A percentile compares a stretch with the other conserved stretches of the same genome.
Conservation (phyloP, 2,329 filamentous ascomycete genomes). For the Fusarium sp. region DNA sequence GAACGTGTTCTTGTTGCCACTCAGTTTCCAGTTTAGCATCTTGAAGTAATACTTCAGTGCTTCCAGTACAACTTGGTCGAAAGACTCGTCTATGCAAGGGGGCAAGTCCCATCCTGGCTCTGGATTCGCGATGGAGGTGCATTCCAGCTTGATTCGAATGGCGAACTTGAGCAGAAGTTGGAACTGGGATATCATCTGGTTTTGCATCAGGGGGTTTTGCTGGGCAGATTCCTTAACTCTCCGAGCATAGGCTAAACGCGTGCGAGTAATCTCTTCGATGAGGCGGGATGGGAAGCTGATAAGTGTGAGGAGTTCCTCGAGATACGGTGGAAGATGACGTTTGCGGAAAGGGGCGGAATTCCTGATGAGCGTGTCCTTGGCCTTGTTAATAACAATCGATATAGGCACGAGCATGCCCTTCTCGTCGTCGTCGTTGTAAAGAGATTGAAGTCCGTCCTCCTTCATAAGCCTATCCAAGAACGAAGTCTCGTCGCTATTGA, state of each 20-base stretch:
- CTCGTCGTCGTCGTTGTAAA: constrained; percentile 74
- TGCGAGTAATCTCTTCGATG: constrained; percentile 94
- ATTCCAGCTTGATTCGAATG: constrained; percentile 90
- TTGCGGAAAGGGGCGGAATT: constrained; percentile 86
- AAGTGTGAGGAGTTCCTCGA: constrained; percentile 92
- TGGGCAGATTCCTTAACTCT: constrained; percentile 95
- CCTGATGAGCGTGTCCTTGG: constrained; percentile 86
- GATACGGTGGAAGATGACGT: constrained; percentile 91
- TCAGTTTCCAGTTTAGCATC: constrained; percentile 97
- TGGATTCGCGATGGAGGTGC: constrained; percentile 80
- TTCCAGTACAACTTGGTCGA: constrained; percentile 89
- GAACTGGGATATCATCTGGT: constrained; percentile 98
- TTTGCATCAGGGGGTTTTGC: constrained; percentile 91
- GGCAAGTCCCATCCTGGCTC: constrained; percentile 95
- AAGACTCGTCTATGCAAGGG: constrained; percentile 95
- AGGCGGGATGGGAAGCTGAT: constrained; percentile 97
- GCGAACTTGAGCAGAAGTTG: constrained; percentile 91
- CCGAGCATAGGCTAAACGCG: constrained; percentile 88
- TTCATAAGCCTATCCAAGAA: constrained; percentile 96
- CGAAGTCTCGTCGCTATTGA: constrained; percentile 83
- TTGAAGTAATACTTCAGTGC: constrained; percentile 98
- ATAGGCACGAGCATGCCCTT: constrained; percentile 86
- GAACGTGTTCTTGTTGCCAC: constrained; percentile 98
- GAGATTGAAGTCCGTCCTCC: constrained; percentile 89
- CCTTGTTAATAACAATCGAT: constrained; percentile 87